These are phyloP conservation scores for Boletus albobrunnescens DNA, from an alignment of 1,284 basidiomycete species.

Conservation along the genomic window DNA sequence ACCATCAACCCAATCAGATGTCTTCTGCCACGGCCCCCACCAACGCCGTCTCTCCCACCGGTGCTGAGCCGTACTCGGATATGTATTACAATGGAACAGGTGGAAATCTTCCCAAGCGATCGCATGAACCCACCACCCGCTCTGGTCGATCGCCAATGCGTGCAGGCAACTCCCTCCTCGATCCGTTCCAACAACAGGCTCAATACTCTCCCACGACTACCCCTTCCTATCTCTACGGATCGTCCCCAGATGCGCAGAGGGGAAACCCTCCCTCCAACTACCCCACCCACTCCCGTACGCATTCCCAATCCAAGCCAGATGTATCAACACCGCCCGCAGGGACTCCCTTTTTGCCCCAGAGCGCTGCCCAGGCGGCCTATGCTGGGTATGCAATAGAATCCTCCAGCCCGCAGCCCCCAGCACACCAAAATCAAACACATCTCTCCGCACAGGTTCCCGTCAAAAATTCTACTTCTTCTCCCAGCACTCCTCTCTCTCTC, in stretches of 20 bases:
- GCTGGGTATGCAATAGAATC: constrained; percentile 53
- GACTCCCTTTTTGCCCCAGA: constrained; percentile 53
- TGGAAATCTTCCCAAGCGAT: constrained; percentile 50
- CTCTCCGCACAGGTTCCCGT: constrained; percentile 27
- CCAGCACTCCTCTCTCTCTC: constrained; percentile 66
- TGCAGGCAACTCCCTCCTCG: constrained; percentile 51
- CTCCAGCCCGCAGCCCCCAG: constrained; percentile 54
- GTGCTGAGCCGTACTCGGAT: constrained; percentile 54
- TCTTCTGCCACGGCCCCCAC: constrained; percentile 33
- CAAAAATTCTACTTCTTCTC: constrained; percentile 43
- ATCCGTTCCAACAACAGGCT: constrained; percentile 64
- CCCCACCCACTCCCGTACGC: constrained; percentile 55
- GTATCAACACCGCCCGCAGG: constrained; percentile 48
- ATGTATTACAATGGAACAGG: constrained; percentile 57
- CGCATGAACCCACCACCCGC: constrained; percentile 50
- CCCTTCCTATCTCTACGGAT: constrained; percentile 49
- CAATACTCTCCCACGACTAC: constrained; percentile 59
- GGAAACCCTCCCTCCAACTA: constrained; percentile 40
- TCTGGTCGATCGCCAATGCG: constrained; percentile 60
- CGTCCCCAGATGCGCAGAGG: constrained; percentile 45
- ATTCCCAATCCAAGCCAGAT: constrained; percentile 58
- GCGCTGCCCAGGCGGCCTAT: constrained; percentile 36
- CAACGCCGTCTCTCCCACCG: constrained; percentile 34
- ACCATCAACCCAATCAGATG: constrained; percentile 41
- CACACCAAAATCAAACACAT: constrained; percentile 39